Evolutionary conservation across 208 protist genomes (phyloP), one percentile per base, ranked within the genome.

Genomic region (Acanthamoeba sp.): DNA sequence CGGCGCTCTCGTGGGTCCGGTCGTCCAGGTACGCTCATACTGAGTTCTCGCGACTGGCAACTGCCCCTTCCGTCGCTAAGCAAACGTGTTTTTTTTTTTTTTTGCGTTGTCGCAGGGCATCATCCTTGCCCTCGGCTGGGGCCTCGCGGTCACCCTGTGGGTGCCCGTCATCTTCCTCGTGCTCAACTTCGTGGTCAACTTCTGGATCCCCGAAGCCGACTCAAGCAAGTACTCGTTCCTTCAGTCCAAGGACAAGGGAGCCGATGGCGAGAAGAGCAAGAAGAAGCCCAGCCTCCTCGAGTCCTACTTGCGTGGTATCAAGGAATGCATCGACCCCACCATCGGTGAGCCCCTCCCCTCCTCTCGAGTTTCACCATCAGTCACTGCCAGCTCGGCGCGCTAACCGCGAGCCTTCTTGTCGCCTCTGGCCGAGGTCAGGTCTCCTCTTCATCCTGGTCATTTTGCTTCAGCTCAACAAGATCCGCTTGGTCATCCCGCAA

Each of bases 381-480:
- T 1, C 64, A 20, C 16, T 20, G 29, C 64, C n/a, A 48, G 45
- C 48, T 52, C 48, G 2, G 0, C 48, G 48, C 20, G 48, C 5
- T 16, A n/a, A n/a, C n/a, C n/a, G n/a, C n/a, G n/a, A 62, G 9
- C 34, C 7, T 32, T 2, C 36, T 80, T 22, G 7, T 80, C 71
- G 16, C 71, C 5, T 32, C 36, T 1, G 16, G 2, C 16, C 27
- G 71, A 22, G 1, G 7, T 22, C 71, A 91, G 85, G 85, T 40
- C 55, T 91, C 0, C 36, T 91, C n/a, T 91, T 91, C 62, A 66
- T 91, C 29, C 14, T 91, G 59, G 76, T 94, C 27, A 82, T 84
- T n/a, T 50, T 94, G 66, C 76, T 94, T 16, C 91, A 94, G 76
- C 55, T 94, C 36, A 73, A 94, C 57, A 82, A 71, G 52, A 94